A percentile compares a stretch with the other conserved stretches of the same genome.
These are phyloP conservation scores for Phialemoniopsis sp. DNA, from an alignment of 2,329 filamentous ascomycete genomes.

Conservation along the genomic window DNA sequence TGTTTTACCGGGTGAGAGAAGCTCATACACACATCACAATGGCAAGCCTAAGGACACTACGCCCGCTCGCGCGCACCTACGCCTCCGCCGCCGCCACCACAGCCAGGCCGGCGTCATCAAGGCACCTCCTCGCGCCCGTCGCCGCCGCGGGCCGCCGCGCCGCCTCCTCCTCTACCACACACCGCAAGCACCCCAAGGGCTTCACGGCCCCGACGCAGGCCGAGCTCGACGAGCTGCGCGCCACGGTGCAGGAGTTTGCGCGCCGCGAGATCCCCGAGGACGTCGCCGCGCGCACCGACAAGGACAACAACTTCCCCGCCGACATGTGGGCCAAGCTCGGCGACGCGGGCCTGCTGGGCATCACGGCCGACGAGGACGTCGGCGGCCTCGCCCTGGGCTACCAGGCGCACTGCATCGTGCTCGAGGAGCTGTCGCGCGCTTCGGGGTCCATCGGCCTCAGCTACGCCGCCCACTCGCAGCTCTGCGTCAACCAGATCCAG, in stretches of 20 bases:
- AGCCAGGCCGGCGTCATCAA: constrained; percentile 14
- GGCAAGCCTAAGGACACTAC: constrained; percentile 32
- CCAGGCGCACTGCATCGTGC: constrained; percentile 90
- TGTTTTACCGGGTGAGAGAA: too few relatives aligned
- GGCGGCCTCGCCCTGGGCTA: constrained; percentile 91
- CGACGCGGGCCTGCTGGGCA: constrained; percentile 84
- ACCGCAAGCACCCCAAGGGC: constrained; percentile 46
- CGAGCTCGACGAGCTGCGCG: constrained; percentile 77
- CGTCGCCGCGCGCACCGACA: constrained; percentile 78
- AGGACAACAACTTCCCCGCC: constrained; percentile 79
- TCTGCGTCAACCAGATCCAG: constrained; percentile 95
- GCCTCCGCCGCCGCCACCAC: constrained; percentile 6
- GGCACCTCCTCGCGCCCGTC: constrained; percentile 18
- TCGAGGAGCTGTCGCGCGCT: constrained; percentile 91
- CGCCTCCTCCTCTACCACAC: constrained; percentile 50
- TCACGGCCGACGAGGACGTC: constrained; percentile 89
- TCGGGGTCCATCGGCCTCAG: constrained; percentile 81
- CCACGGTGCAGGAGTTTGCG: constrained; percentile 84
- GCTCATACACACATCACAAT: constrained; percentile 19
- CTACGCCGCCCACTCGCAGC: constrained; percentile 92
- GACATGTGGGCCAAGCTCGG: constrained; percentile 94
- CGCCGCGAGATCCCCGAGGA: constrained; percentile 83
- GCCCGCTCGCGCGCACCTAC: constrained; percentile 23
- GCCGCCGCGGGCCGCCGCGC: constrained; percentile 21
- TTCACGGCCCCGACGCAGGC: constrained; percentile 66